Evolutionary conservation across 2,329 filamentous ascomycete species (phyloP), one percentile per base, ranked within the genome.

Genomic region (Epichloe gansuensis): DNA sequence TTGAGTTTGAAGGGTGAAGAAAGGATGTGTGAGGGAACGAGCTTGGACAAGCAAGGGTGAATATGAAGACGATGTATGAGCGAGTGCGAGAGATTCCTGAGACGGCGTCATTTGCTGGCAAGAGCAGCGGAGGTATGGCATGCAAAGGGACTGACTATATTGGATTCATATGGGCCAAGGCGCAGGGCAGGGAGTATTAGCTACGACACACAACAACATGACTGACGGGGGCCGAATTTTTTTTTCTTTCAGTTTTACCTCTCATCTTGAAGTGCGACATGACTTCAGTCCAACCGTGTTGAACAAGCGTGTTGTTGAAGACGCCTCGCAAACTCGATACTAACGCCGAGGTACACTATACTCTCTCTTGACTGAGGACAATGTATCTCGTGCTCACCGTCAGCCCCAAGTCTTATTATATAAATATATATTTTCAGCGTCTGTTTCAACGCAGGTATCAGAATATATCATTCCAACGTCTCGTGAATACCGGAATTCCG

Each of bases 1-100:
- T 73, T 31, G 70, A 73, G 60, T 73, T 73, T 61, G 70, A 72
- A 54, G 69, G 68, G 21, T 71, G 57, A 63, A 39, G n/a, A 23
- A 13, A 47, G 7, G 43, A n/a, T 23, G 37, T 42, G 37, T 21
- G 17, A 7, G 31, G 11, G 28, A 3, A 28, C 9, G 48, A 31
- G n/a, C 23, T 25, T 38, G 48, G 28, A n/a, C 12, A 34, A 45
- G 48, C 12, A 34, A 45, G 48, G 46, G 46, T 45, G 39, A 45
- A 54, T 52, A 50, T 56, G 51, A 58, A 49, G 52, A 52, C 51
- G 38, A 56, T 28, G 45, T 44, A 41, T 53, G 49, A 56, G 52
- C 52, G 49, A 56, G 52, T 57, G 35, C 44, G 46, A 41, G 11
- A 28, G 49, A n/a, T 35, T 25, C 39, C 23, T 31, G 28, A 31